phyloP scores from a whole-genome alignment of 176 grass and related monocot genomes.

The Otatea glauca region DNA sequence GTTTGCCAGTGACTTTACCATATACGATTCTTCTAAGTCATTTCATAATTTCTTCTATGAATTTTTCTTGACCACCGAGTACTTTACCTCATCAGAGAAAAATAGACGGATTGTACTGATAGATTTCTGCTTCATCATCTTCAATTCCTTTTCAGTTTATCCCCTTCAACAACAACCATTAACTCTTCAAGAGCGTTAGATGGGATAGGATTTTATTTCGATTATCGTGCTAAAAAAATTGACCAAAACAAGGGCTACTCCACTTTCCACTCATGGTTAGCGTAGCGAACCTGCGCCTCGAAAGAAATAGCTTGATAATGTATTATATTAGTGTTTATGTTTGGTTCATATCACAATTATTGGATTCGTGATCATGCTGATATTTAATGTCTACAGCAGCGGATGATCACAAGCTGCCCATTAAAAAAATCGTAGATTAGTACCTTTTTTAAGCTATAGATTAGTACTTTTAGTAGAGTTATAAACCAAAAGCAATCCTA shows the following conservation, averaged over 20 bases:
- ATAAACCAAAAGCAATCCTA: not conserved
- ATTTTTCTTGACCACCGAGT: no score
- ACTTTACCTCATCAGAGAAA: no score
- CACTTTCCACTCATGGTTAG: not conserved
- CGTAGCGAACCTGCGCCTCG: not conserved
- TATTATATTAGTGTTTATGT: slow-evolving; percentile 23
- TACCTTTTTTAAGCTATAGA: no score
- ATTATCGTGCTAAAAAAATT: not conserved
- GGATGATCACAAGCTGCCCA: not conserved
- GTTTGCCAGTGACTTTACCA: no score
- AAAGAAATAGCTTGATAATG: slow-evolving; percentile 31
- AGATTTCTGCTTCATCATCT: no score
- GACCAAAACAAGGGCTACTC: not conserved
- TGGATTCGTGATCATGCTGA: slow-evolving; percentile 41
- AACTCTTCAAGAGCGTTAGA: not conserved
- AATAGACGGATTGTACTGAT: no score
- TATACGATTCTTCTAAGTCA: no score
- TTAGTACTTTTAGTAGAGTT: not conserved
- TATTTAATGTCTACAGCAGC: slow-evolving; percentile 28
- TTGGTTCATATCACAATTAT: not conserved
- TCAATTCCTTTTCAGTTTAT: no score
- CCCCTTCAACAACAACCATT: no score
- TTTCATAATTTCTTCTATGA: no score
- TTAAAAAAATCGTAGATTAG: not conserved
- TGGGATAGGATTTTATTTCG: not conserved